phyloP scores from a whole-genome alignment of 2,329 filamentous ascomycete genomes.

The Colletotrichum tanaceti region DNA sequence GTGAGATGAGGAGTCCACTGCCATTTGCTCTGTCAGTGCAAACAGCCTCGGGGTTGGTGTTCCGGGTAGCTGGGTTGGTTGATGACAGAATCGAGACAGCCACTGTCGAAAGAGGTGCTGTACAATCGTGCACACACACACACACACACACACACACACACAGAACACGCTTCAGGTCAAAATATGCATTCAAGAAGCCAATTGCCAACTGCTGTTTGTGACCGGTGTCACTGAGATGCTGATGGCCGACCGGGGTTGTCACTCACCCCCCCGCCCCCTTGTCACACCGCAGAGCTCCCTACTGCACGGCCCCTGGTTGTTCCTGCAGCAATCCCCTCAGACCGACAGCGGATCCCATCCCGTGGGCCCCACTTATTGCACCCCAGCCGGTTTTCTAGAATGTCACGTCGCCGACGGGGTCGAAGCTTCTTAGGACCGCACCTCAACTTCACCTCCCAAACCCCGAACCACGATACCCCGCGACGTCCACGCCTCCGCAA shows the following conservation, averaged over 20 bases:
- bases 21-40: too few relatives aligned
- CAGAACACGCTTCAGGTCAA: neutral
- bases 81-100: neutral
- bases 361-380: constrained; percentile 14
- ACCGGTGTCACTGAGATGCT: neutral
- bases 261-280: neutral
- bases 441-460: constrained; percentile 9
- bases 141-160: too few relatives aligned
- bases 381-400: constrained; percentile 25
- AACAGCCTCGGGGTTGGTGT: neutral
- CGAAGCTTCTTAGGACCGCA: constrained; percentile 31
- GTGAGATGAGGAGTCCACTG: too few relatives aligned
- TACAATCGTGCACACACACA: neutral
- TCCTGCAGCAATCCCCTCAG: constrained; percentile 13
- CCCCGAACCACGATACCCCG: neutral
- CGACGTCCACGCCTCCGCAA: constrained; percentile 8
- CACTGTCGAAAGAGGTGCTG: neutral
- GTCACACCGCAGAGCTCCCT: neutral
- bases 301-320: constrained; percentile 16
- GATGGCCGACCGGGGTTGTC: neutral
- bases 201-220: neutral
- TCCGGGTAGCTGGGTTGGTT: too few relatives aligned
- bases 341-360: constrained; percentile 7
- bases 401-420: constrained; percentile 11
- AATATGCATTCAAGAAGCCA: constrained; percentile 1